Evolutionary conservation across 2,329 filamentous ascomycete species (phyloP).

Genomic region (Sporothrix euskadiensis): DNA sequence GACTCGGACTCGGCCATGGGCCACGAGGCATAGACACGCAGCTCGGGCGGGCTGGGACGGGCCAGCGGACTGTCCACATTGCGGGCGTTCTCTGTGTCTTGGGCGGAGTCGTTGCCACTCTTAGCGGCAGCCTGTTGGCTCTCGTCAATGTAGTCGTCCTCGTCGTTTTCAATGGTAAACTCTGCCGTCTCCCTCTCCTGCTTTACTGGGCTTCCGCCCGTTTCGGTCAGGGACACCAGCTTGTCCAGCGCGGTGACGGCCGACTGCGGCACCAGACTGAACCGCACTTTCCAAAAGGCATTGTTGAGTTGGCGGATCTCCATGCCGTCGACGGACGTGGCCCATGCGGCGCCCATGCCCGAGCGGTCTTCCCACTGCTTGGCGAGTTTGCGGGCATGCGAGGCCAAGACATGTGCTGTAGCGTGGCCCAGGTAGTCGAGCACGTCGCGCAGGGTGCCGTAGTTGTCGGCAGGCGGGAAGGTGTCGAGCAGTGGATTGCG

Average conservation of each 20-base stretch:
- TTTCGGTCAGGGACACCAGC: background rate
- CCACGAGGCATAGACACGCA: constrained; percentile 33
- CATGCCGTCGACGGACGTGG: constrained; percentile 31
- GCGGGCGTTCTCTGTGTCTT: constrained; percentile 45
- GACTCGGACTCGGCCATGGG: constrained; percentile 9
- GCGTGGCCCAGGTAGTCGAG: constrained; percentile 50
- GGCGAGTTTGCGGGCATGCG: constrained; percentile 39
- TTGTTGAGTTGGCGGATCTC: constrained; percentile 30
- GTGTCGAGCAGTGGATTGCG: constrained; percentile 41
- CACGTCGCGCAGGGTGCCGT: constrained; percentile 48
- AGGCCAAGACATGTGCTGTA: constrained; percentile 45
- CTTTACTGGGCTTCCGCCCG: background rate
- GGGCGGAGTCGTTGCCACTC: constrained; percentile 42
- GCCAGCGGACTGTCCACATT: constrained; percentile 40
- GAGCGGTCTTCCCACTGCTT: constrained; percentile 16
- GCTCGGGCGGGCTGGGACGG: constrained; percentile 24
- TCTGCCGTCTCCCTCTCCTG: background rate
- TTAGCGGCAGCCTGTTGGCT: background rate
- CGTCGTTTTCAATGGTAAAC: constrained; percentile 1
- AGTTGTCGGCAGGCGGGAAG: constrained; percentile 49
- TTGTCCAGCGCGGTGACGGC: constrained; percentile 20
- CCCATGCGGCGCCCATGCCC: constrained; percentile 35
- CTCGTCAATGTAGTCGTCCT: background rate
- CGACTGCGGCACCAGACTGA: constrained; percentile 35
- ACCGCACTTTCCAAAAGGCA: constrained; percentile 39